Conservation (phyloP, 2,329 filamentous ascomycete species). For the Diaporthe batatas region DNA sequence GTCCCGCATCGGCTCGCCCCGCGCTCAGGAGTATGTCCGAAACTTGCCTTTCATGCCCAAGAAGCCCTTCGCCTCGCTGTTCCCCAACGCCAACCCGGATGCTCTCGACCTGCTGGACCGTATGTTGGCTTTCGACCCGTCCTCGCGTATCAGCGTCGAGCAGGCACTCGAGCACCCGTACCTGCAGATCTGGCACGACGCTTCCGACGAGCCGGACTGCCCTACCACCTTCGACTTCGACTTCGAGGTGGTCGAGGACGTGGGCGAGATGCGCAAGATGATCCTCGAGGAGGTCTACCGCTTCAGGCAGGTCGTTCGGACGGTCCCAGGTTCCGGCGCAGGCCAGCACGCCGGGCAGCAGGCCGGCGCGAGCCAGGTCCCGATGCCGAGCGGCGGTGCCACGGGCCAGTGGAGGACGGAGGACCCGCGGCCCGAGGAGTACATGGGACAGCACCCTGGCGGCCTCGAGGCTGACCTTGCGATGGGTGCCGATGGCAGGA, state of each 20-base stretch:
- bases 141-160: conserved; percentile 92
- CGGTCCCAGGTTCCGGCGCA: conserved; percentile 56
- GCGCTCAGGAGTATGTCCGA: conserved; percentile 97
- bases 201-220: conserved; percentile 93
- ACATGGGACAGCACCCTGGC: conserved; percentile 58
- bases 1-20: conserved; percentile 91
- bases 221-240: conserved; percentile 97
- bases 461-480: conserved; percentile 72
- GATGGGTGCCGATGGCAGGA: conserved; percentile 67
- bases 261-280: conserved; percentile 95
- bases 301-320: conserved; percentile 78
- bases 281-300: conserved; percentile 93
- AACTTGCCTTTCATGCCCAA: conserved; percentile 97
- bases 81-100: conserved; percentile 95
- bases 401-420: conserved; percentile 68
- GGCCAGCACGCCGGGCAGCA: conserved; percentile 49
- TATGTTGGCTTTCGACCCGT: conserved; percentile 98
- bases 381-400: conserved; percentile 61
- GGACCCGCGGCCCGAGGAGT: conserved; percentile 72
- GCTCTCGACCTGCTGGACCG: conserved; percentile 94
- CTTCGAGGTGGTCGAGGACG: conserved; percentile 97
- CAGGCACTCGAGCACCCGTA: conserved; percentile 96
- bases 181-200: conserved; percentile 98
- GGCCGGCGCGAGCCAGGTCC: conserved; percentile 59
- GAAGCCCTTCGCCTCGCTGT: conserved; percentile 87